Percentiles rank a stretch among this genome's conserved stretches.
phyloP scores from a whole-genome alignment of 2,329 filamentous ascomycete genomes.

The Lasiodiplodia gonubiensis region DNA sequence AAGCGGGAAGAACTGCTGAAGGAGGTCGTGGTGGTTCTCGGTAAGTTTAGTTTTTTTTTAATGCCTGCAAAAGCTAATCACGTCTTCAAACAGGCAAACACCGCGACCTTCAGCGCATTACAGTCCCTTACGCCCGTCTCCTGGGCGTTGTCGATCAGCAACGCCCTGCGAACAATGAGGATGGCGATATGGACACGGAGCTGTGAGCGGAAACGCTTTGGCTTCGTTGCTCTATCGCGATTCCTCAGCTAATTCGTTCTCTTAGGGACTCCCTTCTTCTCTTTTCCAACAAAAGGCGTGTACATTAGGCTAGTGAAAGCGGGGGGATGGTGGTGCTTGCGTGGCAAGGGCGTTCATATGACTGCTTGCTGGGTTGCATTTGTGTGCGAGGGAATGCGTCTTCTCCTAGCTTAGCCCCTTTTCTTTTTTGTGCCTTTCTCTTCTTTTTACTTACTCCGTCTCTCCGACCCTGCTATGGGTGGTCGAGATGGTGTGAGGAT shows the following conservation, averaged over 20 bases:
- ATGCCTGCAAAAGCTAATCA: too few relatives aligned
- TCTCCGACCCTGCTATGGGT: background rate
- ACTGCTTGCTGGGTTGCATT: background rate
- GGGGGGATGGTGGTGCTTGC: background rate
- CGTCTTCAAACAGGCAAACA: conserved; percentile 75
- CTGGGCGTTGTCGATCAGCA: conserved; percentile 37
- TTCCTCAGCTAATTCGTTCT: background rate
- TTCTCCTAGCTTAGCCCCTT: background rate
- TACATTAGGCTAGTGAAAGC: background rate
- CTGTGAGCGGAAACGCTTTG: background rate
- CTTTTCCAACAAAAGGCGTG: background rate
- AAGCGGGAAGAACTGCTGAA: conserved; percentile 84
- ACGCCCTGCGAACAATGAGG: background rate
- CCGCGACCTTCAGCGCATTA: conserved; percentile 89
- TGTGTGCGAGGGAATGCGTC: background rate
- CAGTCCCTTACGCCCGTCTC: conserved; percentile 87
- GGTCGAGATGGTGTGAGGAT: background rate
- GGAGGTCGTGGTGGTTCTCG: conserved; percentile 89
- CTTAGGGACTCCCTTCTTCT: background rate
- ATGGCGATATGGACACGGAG: conserved; percentile 24
- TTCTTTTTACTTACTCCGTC: background rate
- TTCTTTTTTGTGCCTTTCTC: background rate
- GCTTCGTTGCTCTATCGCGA: background rate
- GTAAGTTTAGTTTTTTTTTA: too few relatives aligned
- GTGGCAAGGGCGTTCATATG: background rate